Evolutionary conservation across 169 alveolate genomes (phyloP).

Genomic region (Cyclospora cayetanensis): DNA sequence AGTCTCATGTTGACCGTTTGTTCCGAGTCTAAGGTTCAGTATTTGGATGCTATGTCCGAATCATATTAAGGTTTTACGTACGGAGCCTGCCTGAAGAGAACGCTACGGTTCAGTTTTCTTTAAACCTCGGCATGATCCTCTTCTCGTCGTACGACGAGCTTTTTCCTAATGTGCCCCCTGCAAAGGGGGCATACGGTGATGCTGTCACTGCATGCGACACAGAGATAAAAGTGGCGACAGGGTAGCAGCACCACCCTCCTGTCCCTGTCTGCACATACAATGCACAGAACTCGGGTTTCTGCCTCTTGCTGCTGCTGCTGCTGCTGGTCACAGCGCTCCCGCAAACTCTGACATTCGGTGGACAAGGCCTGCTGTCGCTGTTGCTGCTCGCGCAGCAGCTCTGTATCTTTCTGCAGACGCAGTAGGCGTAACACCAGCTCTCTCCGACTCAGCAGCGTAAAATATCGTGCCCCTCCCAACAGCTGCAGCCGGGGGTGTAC

Average conservation of each 20-base stretch:
- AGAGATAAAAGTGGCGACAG: neutral
- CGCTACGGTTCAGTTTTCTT: too few relatives aligned
- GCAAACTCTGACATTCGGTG: neutral
- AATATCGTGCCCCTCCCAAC: neutral
- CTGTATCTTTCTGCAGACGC: neutral
- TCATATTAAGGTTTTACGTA: too few relatives aligned
- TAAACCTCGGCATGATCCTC: too few relatives aligned
- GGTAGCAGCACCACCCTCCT: neutral
- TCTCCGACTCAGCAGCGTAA: neutral
- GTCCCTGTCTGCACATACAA: neutral
- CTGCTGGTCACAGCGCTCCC: neutral
- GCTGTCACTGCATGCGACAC: neutral
- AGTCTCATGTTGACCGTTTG: too few relatives aligned
- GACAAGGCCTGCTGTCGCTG: neutral
- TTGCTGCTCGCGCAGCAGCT: slow-evolving; percentile 1
- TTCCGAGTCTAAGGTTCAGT: too few relatives aligned
- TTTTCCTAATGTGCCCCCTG: neutral
- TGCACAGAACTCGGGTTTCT: neutral
- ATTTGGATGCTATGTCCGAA: too few relatives aligned
- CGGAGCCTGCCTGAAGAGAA: too few relatives aligned
- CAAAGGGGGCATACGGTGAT: neutral
- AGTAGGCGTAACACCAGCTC: neutral
- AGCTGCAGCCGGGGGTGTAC: slow-evolving; percentile 1
- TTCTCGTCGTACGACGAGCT: neutral
- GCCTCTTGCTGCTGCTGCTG: neutral